Conservation (phyloP, 2,329 filamentous ascomycete species). For the Magnaporthiopsis incrustans region DNA sequence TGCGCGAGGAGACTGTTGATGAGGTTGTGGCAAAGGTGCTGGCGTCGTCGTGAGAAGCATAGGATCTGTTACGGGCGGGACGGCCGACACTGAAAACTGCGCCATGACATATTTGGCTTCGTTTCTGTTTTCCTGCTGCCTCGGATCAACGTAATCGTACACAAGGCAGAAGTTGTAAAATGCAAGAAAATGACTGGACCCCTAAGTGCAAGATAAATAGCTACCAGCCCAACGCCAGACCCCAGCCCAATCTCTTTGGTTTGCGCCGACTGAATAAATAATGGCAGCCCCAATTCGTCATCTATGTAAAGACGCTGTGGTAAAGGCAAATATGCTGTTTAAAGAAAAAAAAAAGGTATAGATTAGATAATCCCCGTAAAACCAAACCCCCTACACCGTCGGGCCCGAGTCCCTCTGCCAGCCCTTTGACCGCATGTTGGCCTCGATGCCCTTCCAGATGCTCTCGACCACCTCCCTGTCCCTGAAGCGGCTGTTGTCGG, state of each 20-base stretch:
- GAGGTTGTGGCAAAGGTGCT: constrained; percentile 19
- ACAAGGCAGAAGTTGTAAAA: neutral
- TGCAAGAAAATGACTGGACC: neutral
- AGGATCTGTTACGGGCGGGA: neutral
- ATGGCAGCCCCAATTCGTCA: no score
- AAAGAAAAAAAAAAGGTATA: neutral
- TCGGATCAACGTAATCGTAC: neutral
- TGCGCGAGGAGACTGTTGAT: constrained; percentile 19
- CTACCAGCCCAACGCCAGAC: neutral
- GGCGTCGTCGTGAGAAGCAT: neutral
- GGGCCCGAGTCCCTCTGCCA: constrained; percentile 70
- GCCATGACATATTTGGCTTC: no score
- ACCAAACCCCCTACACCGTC: constrained; percentile 20
- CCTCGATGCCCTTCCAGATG: constrained; percentile 86
- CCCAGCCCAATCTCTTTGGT: neutral
- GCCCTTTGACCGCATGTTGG: constrained; percentile 75
- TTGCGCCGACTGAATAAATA: neutral
- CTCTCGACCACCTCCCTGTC: constrained; percentile 89
- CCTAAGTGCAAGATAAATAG: neutral
- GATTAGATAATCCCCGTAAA: neutral
- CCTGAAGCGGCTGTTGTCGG: constrained; percentile 59
- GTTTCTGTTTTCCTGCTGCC: neutral
- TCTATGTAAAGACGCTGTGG: no score
- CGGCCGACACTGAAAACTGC: no score
- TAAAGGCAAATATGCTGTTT: no score